phyloP scores from a whole-genome alignment of 2,329 filamentous ascomycete genomes.

The Blastomyces parvus region DNA sequence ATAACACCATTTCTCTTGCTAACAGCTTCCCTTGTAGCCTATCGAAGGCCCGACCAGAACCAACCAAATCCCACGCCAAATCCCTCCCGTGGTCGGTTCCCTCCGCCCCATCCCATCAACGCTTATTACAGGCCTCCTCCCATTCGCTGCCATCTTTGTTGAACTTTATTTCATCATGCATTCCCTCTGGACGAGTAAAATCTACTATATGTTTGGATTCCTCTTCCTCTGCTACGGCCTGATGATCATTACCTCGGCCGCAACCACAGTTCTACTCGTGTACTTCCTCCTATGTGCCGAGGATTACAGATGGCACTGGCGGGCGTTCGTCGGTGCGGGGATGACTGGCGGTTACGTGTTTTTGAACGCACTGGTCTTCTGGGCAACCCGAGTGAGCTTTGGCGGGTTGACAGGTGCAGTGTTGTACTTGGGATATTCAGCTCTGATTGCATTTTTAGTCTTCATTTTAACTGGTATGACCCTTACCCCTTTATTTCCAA shows the following conservation, averaged over 20 bases:
- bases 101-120: constrained; percentile 81
- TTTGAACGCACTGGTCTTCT: constrained; percentile 80
- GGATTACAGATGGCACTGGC: constrained; percentile 99
- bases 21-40: constrained; percentile 30
- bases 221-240: constrained; percentile 94
- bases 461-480: constrained; percentile 85
- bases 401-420: constrained; percentile 77
- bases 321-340: constrained; percentile 82
- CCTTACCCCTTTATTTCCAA: constrained; percentile 1
- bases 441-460: constrained; percentile 78
- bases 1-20: constrained; percentile 11
- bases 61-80: constrained; percentile 96
- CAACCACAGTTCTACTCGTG: constrained; percentile 85
- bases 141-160: constrained; percentile 94
- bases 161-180: constrained; percentile 99
- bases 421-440: constrained; percentile 87
- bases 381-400: constrained; percentile 77
- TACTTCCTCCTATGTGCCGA: constrained; percentile 95
- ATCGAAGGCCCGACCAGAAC: constrained; percentile 78
- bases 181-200: constrained; percentile 95
- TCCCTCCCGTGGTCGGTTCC: constrained; percentile 74
- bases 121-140: constrained; percentile 81
- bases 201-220: constrained; percentile 99
- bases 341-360: constrained; percentile 90
- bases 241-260: constrained; percentile 91